Conservation (phyloP, 75 land plant genomes). For the Selaginella moellendorffii region DNA sequence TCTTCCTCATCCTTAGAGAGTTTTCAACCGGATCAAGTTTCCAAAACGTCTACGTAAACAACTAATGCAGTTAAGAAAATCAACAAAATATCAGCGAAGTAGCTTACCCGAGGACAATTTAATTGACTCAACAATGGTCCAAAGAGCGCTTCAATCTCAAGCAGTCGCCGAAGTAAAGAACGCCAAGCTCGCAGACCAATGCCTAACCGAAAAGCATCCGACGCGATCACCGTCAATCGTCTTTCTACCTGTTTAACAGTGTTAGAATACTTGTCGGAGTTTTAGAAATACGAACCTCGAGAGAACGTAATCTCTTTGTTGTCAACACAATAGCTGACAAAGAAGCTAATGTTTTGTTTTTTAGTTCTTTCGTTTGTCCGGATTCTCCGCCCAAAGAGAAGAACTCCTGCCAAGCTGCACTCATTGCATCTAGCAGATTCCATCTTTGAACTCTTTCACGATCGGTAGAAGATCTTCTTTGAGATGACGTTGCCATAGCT, state of each 20-base stretch:
- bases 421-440: slow-evolving; percentile 83
- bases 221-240: slow-evolving; percentile 42
- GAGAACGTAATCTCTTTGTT: slow-evolving; percentile 27
- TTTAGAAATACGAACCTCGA: not conserved
- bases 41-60: slow-evolving; percentile 64
- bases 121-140: slow-evolving; percentile 41
- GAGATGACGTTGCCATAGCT: slow-evolving; percentile 97
- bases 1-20: slow-evolving; percentile 74
- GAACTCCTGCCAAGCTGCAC: slow-evolving; percentile 80
- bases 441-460: slow-evolving; percentile 64
- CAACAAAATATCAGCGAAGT: not conserved
- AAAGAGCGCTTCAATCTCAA: slow-evolving; percentile 73
- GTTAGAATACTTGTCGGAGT: not conserved
- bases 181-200: slow-evolving; percentile 74
- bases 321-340: slow-evolving; percentile 45
- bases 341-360: not conserved
- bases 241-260: slow-evolving; percentile 48
- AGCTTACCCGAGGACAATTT: not conserved
- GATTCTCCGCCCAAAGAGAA: slow-evolving; percentile 6
- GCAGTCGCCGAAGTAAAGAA: slow-evolving; percentile 53
- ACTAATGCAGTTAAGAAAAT: too few species aligned
- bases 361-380: not conserved
- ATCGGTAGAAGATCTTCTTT: slow-evolving; percentile 66
- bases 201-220: slow-evolving; percentile 31
- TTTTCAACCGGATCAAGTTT: slow-evolving; percentile 83